Evolutionary conservation across 2,329 filamentous ascomycete genomes (phyloP).

Genomic region (Aspergillus nomiae): DNA sequence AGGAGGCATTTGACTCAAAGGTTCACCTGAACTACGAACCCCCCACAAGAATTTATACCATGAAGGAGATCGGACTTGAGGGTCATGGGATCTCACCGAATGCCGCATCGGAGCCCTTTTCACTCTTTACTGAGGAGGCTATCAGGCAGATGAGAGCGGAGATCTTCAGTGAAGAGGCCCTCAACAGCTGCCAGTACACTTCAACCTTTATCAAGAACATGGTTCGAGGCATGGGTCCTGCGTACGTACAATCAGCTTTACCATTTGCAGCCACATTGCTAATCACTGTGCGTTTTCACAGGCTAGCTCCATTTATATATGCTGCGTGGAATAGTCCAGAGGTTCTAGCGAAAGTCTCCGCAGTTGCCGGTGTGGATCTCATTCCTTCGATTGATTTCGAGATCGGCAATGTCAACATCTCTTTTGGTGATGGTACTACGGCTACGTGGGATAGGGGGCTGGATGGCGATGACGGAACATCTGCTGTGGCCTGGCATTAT

Average conservation of each 20-base stretch:
- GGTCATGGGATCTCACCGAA: slow-evolving; percentile 60
- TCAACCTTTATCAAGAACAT: slow-evolving; percentile 55
- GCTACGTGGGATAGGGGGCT: neutral
- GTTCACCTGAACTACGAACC: slow-evolving; percentile 57
- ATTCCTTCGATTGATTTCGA: slow-evolving; percentile 60
- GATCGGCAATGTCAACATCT: slow-evolving; percentile 62
- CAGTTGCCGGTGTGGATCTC: slow-evolving; percentile 61
- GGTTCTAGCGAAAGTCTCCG: slow-evolving; percentile 56
- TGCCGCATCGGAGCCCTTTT: slow-evolving; percentile 65
- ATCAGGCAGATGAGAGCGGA: slow-evolving; percentile 62
- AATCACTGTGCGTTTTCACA: neutral
- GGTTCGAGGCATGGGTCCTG: slow-evolving; percentile 55
- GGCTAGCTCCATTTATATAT: neutral
- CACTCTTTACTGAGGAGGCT: slow-evolving; percentile 62
- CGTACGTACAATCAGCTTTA: slow-evolving; percentile 38
- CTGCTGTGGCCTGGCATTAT: slow-evolving; percentile 11
- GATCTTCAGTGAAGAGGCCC: slow-evolving; percentile 57
- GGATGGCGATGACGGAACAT: neutral
- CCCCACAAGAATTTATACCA: slow-evolving; percentile 54
- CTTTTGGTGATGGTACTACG: slow-evolving; percentile 27
- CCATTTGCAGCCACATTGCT: neutral
- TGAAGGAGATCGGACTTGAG: slow-evolving; percentile 55
- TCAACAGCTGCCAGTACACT: slow-evolving; percentile 58
- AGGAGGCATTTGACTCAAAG: slow-evolving; percentile 49
- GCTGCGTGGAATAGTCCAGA: slow-evolving; percentile 60